A percentile compares a stretch with the other conserved stretches of the same genome.
phyloP scores from a whole-genome alignment of 2,329 filamentous ascomycete genomes.

The Trichophyton simii region DNA sequence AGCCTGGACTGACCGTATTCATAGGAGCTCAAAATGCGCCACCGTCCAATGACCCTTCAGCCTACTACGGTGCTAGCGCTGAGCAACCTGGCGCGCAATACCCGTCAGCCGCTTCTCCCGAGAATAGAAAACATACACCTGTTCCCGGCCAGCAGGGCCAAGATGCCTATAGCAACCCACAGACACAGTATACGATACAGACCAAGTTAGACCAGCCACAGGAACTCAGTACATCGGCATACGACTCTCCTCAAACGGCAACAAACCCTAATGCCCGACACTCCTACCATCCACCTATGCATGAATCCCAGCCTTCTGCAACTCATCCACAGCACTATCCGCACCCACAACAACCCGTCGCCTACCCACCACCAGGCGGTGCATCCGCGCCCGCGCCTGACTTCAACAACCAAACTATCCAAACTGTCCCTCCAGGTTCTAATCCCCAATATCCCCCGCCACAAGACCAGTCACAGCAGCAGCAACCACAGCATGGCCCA shows the following conservation, averaged over 20 bases:
- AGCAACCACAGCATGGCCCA: constrained; percentile 24
- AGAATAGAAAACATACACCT: constrained; percentile 26
- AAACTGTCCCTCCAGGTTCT: constrained; percentile 11
- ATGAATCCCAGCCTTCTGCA: constrained; percentile 18
- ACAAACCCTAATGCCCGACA: constrained; percentile 20
- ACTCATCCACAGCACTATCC: constrained; percentile 24
- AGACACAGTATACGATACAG: constrained; percentile 45
- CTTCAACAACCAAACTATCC: constrained; percentile 5
- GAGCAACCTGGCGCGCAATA: constrained; percentile 36
- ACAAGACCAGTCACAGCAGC: constrained; percentile 18
- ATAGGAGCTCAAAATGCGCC: constrained; percentile 14
- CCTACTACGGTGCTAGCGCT: constrained; percentile 56
- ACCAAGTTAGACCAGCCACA: constrained; percentile 61
- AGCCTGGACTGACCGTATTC: not conserved
- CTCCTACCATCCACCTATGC: constrained; percentile 20
- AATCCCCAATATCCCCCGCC: constrained; percentile 13
- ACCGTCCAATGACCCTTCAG: constrained; percentile 40
- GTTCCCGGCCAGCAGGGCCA: constrained; percentile 36
- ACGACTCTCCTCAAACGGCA: constrained; percentile 56
- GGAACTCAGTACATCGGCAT: constrained; percentile 64
- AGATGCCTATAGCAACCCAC: constrained; percentile 27
- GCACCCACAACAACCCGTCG: constrained; percentile 25
- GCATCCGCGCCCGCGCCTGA: not conserved
- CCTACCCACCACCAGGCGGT: constrained; percentile 27
- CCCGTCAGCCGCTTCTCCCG: constrained; percentile 30